Evolutionary conservation across 176 grass and related monocot genomes (phyloP).

Genomic region (Oryza meyeriana): DNA sequence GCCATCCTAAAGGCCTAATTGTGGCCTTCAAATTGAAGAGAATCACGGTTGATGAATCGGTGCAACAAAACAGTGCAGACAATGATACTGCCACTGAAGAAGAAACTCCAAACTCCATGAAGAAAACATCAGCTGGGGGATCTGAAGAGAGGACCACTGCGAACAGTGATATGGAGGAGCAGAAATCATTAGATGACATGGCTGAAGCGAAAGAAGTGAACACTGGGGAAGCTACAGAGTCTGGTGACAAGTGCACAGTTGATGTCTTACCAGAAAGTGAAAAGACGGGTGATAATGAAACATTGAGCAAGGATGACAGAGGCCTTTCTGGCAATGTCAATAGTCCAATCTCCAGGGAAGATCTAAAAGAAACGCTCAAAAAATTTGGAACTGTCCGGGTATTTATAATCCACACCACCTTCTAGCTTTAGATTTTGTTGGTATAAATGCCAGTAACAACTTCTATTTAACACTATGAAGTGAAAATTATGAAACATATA

Average conservation of each 20-base stretch:
- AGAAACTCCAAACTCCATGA: slow-evolving; percentile 16
- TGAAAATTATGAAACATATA: not conserved
- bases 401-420: slow-evolving; percentile 19
- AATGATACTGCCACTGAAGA: slow-evolving; percentile 14
- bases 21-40: slow-evolving; percentile 74
- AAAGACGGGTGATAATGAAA: slow-evolving; percentile 13
- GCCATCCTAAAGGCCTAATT: slow-evolving; percentile 73
- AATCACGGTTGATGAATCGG: not conserved
- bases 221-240: not conserved
- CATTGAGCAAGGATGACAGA: slow-evolving; percentile 24
- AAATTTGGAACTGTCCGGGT: slow-evolving; percentile 82
- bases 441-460: not conserved
- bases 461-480: not conserved
- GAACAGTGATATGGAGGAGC: slow-evolving; percentile 7
- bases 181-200: slow-evolving; percentile 2
- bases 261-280: slow-evolving; percentile 33
- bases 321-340: slow-evolving; percentile 31
- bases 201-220: slow-evolving; percentile 19
- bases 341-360: slow-evolving; percentile 59
- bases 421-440: not conserved
- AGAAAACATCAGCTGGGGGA: not conserved
- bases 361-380: slow-evolving; percentile 51
- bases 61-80: slow-evolving; percentile 24
- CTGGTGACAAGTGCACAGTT: slow-evolving; percentile 24
- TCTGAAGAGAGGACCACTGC: slow-evolving; percentile 7